Percentiles rank a stretch among this genome's conserved stretches.
Evolutionary conservation across 164 flowering plant genomes (phyloP).

Genomic region (Hamamelis virginiana): DNA sequence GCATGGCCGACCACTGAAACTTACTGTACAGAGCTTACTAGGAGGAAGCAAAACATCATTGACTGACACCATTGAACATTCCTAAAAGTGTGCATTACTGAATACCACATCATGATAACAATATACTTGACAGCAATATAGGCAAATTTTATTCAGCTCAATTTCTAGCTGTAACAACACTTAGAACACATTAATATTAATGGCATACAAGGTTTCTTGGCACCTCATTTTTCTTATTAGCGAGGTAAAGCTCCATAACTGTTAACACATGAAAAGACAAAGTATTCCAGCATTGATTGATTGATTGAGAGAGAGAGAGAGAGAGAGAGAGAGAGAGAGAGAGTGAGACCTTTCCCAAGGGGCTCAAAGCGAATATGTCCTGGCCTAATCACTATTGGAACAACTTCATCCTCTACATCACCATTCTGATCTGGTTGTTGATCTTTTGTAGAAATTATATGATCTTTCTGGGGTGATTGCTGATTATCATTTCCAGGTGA

Average conservation of each 20-base stretch:
- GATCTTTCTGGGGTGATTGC: constrained; percentile 5
- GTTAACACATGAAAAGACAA: neutral
- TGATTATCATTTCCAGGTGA: constrained; percentile 9
- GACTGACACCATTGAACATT: too few relatives aligned
- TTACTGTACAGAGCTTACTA: too few relatives aligned
- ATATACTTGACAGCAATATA: too few relatives aligned
- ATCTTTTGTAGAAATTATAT: constrained; percentile 16
- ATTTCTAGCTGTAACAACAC: neutral
- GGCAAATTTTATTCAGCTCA: neutral
- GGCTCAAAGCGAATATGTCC: constrained; percentile 92
- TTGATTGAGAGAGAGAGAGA: neutral
- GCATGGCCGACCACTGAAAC: too few relatives aligned
- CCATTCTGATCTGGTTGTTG: constrained; percentile 29
- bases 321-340: constrained; percentile 1
- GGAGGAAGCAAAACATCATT: too few relatives aligned
- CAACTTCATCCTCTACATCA: constrained; percentile 52
- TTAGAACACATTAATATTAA: neutral
- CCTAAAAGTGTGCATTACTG: too few relatives aligned
- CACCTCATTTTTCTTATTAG: constrained; percentile 1
- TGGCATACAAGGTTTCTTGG: neutral
- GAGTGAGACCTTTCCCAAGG: constrained; percentile 43
- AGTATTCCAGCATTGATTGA: neutral
- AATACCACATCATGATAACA: too few relatives aligned
- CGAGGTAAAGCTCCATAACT: neutral
- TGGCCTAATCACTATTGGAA: constrained; percentile 78